These are phyloP conservation scores for Aspergillus texensis DNA, from an alignment of 2,329 filamentous ascomycete genomes.

Conservation along the genomic window DNA sequence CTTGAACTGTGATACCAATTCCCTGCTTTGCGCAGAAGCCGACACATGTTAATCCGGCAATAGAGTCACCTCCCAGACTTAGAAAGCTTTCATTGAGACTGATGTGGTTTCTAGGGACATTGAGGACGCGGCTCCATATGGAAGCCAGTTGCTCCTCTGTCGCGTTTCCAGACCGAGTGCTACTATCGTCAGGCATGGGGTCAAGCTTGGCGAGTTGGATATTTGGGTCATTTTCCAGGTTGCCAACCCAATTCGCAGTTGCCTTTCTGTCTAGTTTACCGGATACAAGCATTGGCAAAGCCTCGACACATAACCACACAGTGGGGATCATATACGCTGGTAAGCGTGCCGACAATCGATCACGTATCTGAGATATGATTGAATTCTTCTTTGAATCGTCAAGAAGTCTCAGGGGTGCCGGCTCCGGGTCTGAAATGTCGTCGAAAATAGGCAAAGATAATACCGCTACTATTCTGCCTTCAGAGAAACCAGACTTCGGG, in stretches of 20 bases:
- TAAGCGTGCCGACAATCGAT: conserved; percentile 35
- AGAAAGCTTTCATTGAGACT: conserved; percentile 44
- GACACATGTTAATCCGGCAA: conserved; percentile 55
- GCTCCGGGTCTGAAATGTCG: conserved; percentile 20
- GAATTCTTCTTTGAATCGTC: conserved; percentile 22
- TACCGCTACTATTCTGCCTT: conserved; percentile 35
- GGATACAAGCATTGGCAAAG: conserved; percentile 48
- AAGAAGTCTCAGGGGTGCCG: conserved; percentile 29
- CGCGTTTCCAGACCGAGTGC: conserved; percentile 23
- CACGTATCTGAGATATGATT: conserved; percentile 30
- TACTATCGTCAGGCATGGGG: background rate
- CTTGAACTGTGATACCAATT: conserved; percentile 51
- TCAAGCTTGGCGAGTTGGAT: conserved; percentile 9
- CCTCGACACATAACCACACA: conserved; percentile 49
- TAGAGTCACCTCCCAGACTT: conserved; percentile 52
- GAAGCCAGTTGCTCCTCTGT: conserved; percentile 34
- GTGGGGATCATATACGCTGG: conserved; percentile 53
- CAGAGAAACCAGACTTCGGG: conserved; percentile 38
- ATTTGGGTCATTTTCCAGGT: conserved; percentile 31
- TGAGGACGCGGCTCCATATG: conserved; percentile 45
- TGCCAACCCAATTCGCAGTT: conserved; percentile 37
- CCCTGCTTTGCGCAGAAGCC: conserved; percentile 50
- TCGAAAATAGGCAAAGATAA: conserved; percentile 30
- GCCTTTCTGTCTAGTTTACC: conserved; percentile 50
- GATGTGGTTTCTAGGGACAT: conserved; percentile 37